Evolutionary conservation across 176 grass and related monocot genomes (phyloP).

Genomic region (Bolboschoenus planiculmis): DNA sequence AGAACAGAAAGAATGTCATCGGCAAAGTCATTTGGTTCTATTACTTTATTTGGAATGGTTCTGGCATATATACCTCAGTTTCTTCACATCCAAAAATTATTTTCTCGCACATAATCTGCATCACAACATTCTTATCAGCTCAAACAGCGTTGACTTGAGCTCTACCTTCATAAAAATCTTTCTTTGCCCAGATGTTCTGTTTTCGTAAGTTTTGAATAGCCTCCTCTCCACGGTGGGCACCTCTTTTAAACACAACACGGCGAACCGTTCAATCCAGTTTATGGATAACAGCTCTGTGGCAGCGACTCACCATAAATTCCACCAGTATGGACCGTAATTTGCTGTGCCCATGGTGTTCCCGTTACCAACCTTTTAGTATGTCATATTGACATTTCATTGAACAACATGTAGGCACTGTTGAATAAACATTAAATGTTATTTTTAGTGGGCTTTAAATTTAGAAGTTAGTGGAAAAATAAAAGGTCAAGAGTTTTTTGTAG

Average conservation of each 20-base stretch:
- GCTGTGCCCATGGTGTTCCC: constrained; percentile 3
- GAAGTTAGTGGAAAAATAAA: no score
- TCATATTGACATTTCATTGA: constrained; percentile 1
- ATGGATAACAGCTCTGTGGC: neutral
- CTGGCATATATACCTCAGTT: neutral
- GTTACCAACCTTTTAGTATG: neutral
- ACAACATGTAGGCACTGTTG: neutral
- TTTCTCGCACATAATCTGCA: constrained; percentile 18
- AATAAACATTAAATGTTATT: no score
- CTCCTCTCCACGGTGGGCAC: neutral
- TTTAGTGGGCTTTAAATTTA: no score
- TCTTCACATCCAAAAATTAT: constrained; percentile 6
- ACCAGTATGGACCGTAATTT: constrained; percentile 17
- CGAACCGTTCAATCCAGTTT: neutral
- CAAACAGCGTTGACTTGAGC: constrained; percentile 11
- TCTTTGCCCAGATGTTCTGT: neutral
- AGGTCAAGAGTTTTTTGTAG: no score
- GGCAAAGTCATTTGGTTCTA: neutral
- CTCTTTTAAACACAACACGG: neutral
- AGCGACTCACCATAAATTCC: neutral
- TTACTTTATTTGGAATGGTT: neutral
- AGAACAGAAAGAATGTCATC: neutral
- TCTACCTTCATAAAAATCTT: neutral
- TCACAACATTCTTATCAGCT: constrained; percentile 12
- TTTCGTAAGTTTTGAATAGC: constrained; percentile 6